These are phyloP conservation scores for Mycena sanguinolenta DNA, from an alignment of 768 basidiomycete species.

Conservation along the genomic window DNA sequence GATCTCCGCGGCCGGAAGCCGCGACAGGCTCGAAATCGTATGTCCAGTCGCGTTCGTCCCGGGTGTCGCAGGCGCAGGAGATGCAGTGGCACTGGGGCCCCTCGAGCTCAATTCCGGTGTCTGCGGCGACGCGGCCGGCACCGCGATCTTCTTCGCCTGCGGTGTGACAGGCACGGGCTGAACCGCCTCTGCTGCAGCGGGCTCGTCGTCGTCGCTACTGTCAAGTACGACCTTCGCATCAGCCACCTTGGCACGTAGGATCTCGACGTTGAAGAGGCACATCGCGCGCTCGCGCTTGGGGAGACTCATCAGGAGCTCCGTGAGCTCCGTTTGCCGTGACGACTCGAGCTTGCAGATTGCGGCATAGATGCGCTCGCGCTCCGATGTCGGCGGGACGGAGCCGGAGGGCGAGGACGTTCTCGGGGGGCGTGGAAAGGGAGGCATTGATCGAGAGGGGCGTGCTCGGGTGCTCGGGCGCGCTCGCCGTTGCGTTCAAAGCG, in stretches of 20 bases:
- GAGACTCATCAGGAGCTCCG: slow-evolving; percentile 86
- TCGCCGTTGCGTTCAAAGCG: slow-evolving; percentile 79
- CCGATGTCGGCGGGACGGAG: slow-evolving; percentile 69
- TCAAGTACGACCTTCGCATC: slow-evolving; percentile 89
- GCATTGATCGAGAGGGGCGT: slow-evolving; percentile 86
- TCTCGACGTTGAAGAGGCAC: slow-evolving; percentile 90
- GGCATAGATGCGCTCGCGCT: slow-evolving; percentile 79
- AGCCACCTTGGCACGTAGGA: slow-evolving; percentile 80
- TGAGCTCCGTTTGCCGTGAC: slow-evolving; percentile 71
- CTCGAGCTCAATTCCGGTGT: slow-evolving; percentile 85
- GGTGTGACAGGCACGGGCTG: slow-evolving; percentile 68
- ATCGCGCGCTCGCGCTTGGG: slow-evolving; percentile 91
- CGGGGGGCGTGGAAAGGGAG: slow-evolving; percentile 83
- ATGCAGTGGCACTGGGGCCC: slow-evolving; percentile 79
- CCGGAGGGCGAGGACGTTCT: slow-evolving; percentile 87
- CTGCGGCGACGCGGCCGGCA: slow-evolving; percentile 66
- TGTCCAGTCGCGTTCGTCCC: slow-evolving; percentile 56
- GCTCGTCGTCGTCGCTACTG: slow-evolving; percentile 71
- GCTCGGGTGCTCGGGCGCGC: slow-evolving; percentile 91
- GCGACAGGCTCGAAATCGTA: slow-evolving; percentile 80
- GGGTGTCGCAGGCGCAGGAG: slow-evolving; percentile 77
- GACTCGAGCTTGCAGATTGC: slow-evolving; percentile 78
- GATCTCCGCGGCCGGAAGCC: slow-evolving; percentile 82
- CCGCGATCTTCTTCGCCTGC: slow-evolving; percentile 67
- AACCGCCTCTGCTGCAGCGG: slow-evolving; percentile 41